Percentiles rank a stretch among this genome's conserved stretches.
Conservation (phyloP, 257 asterid species). For the Solanum bukasovii region DNA sequence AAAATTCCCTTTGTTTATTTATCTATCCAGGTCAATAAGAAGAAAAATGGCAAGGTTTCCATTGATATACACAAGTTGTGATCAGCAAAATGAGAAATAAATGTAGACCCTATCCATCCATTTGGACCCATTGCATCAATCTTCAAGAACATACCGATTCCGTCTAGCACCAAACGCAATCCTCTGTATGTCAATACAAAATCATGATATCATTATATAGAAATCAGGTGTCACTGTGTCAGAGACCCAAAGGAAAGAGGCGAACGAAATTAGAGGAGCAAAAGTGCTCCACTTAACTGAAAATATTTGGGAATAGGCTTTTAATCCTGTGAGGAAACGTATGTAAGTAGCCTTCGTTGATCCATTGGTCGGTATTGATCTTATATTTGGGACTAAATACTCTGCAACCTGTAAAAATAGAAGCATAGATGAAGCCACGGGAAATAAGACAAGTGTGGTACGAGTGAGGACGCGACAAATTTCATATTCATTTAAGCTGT, state of each 20-base stretch:
- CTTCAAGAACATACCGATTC: slow-evolving; percentile 71
- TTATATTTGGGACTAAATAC: slow-evolving; percentile 73
- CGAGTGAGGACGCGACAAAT: not conserved
- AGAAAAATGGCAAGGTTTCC: not conserved
- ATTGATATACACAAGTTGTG: not conserved
- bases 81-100: not conserved
- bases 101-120: not conserved
- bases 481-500: not conserved
- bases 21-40: not conserved
- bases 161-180: slow-evolving; percentile 86
- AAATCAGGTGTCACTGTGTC: not conserved
- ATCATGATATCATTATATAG: not conserved
- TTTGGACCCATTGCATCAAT: not conserved
- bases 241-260: not conserved
- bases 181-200: slow-evolving; percentile 34
- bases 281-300: slow-evolving; percentile 41
- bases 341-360: slow-evolving; percentile 80
- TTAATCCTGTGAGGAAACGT: slow-evolving; percentile 87
- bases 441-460: not conserved
- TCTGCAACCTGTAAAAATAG: slow-evolving; percentile 54
- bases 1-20: not conserved
- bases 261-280: not conserved
- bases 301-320: slow-evolving; percentile 91
- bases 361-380: slow-evolving; percentile 63
- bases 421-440: not conserved